Conservation (phyloP, 805 yeast species). For the Yarrowia alimentaria region DNA sequence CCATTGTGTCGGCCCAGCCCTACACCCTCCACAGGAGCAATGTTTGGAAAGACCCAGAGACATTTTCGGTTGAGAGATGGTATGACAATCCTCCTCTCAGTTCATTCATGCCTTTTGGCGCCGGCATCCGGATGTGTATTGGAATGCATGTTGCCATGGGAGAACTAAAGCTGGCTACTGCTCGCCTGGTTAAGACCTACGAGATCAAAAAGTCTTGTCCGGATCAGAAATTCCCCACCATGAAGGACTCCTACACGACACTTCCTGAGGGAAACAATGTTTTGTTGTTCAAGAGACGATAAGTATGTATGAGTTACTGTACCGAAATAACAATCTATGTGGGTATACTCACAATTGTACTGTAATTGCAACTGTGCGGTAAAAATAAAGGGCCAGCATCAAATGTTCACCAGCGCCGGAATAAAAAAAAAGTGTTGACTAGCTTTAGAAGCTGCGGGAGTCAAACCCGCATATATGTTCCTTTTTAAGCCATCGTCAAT, state of each 20-base stretch:
- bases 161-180: conserved; percentile 60
- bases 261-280: conserved; percentile 2
- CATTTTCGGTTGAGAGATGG: conserved; percentile 44
- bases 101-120: conserved; percentile 66
- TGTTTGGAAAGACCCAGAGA: conserved; percentile 1
- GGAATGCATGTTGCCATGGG: conserved; percentile 67
- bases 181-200: conserved; percentile 42
- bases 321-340: too few species aligned
- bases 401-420: too few species aligned
- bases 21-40: conserved; percentile 11
- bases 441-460: conserved; percentile 21
- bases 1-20: conserved; percentile 2
- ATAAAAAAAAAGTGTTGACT: conserved; percentile 17
- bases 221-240: conserved; percentile 1
- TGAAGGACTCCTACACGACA: conserved; percentile 17
- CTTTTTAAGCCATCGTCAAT: conserved; percentile 15
- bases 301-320: too few species aligned
- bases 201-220: background rate
- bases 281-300: background rate
- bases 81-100: conserved; percentile 42
- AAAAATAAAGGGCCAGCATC: conserved; percentile 30
- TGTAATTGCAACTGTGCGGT: too few species aligned
- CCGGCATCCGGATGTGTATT: conserved; percentile 71
- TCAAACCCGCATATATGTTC: conserved; percentile 10
- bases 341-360: too few species aligned